Base-by-base conservation (phyloP, 148 eudicot species). In the Amaranthus palmeri region DNA sequence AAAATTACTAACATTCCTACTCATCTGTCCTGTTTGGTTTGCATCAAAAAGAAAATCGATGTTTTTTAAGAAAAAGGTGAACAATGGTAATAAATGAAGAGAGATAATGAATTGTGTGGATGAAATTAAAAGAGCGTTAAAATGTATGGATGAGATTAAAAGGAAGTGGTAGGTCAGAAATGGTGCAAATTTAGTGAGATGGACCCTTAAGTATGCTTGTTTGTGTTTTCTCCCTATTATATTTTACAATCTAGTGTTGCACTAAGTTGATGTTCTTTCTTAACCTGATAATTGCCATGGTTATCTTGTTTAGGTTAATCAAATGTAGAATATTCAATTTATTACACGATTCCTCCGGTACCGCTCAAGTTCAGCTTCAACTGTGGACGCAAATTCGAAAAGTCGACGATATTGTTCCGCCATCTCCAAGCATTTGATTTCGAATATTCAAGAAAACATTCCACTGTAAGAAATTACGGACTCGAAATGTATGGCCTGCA, bases 251-350 rank as follows among this genome's bases (percentile, higher is more conserved):
- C 54, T 72, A 18, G 10, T 25, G 36, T 25, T 25, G 36, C 36
- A 25, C 49, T 44, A 11, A 11, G 49, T 64, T 48, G 15, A 17
- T 62, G 40, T 48, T 48, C 15, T 12, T 72, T 12, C 49, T 40
- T 77, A 13, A 71, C 47, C 10, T 45, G 49, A 63, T 18, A 46
- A 25, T 25, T 25, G 36, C 36, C 36, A 25, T 25, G 71, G 52
- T 56, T 25, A 25, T 25, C 53, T 56, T 65, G 49, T 56, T 64
- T 6, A 77, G 80, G 57, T 77, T 58, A 13, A 65, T 67, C 78
- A 60, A 50, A 14, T 55, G 55, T 66, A 60, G 61, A 46, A 58
- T 17, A 63, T 57, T 13, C 50, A 58, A 8, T 69, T 51, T 63
- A 25, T 43, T 18, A 52, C 43, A 70, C 46, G 9, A 63, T 54